phyloP scores from a whole-genome alignment of 768 basidiomycete species.

The Agrocybe praecox region DNA sequence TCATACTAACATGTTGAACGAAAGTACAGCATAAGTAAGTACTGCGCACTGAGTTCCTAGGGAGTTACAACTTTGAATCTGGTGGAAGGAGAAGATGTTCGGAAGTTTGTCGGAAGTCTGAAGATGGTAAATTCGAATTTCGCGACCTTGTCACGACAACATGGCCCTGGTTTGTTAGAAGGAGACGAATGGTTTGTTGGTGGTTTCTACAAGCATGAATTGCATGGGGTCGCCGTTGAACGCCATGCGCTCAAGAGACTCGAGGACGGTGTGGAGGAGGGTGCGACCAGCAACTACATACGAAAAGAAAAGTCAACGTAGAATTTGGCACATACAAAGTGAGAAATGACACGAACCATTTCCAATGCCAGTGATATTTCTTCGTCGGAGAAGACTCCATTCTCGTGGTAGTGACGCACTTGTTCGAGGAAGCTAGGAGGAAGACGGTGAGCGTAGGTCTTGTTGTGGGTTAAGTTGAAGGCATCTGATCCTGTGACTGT shows the following conservation, averaged over 20 bases:
- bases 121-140: no score
- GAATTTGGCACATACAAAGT: no score
- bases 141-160: no score
- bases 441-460: slow-evolving; percentile 76
- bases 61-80: no score
- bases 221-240: slow-evolving; percentile 81
- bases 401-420: slow-evolving; percentile 76
- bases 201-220: slow-evolving; percentile 75
- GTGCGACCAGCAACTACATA: slow-evolving; percentile 86
- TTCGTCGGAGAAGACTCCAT: slow-evolving; percentile 67
- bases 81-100: slow-evolving; percentile 35
- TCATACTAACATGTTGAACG: no score
- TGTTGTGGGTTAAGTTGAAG: slow-evolving; percentile 83
- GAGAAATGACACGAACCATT: slow-evolving; percentile 82
- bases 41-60: no score
- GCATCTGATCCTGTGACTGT: no score
- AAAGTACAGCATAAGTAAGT: no score
- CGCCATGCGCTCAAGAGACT: slow-evolving; percentile 74
- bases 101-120: no score
- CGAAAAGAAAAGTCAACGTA: background rate
- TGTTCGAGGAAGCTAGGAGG: slow-evolving; percentile 80
- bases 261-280: slow-evolving; percentile 70
- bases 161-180: slow-evolving; percentile 79
- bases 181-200: slow-evolving; percentile 91
- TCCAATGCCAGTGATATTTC: slow-evolving; percentile 67